Base-by-base conservation (phyloP, 495 filamentous ascomycete species). In the Penicillium psychrofluorescens region DNA sequence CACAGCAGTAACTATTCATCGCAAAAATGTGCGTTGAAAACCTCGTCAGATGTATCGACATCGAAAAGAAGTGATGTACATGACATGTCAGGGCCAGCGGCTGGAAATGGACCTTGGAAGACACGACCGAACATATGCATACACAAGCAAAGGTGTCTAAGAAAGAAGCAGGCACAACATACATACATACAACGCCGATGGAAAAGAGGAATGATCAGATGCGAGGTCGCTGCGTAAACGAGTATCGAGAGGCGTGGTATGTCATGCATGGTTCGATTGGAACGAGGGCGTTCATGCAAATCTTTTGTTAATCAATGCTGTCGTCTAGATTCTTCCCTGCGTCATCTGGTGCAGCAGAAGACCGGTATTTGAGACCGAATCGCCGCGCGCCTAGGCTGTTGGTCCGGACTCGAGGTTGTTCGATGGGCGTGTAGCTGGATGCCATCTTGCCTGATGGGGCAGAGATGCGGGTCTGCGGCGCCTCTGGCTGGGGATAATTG, bases 341-440 rank as follows among this genome's bases (percentile, higher is more conserved):
- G 28, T 62, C 56, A 14, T 61, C 55, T 10, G 55, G 52, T 11
- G 52, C 55, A 15, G 57, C 56, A 22, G 62, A 48, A 11, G 64
- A 61, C 16, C 67, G 66, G 35, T 46, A 58, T 46, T 66, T 53
- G 22, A 66, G 51, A 28, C 61, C 65, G 34, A 71, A 62, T 46
- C 58, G 55, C n/a, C 67, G 62, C 9, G 64, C 46, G 7, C 64
- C 66, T 8, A 73, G 43, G 46, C 64, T 71, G 34, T 71, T 69
- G 13, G 64, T 63, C 34, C 69, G 57, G 31, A 64, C 46, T 31
- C 67, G 64, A 27, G 58, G 59, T 44, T 64, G 62, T 33, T 63
- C 51, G 29, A 73, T 70, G 11, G 67, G 63, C 1, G 69, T 73
- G 38, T 70, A 68, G 49, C 66, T 70, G 10, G 60, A 47, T 34